Percentiles rank a stretch among this genome's conserved stretches.
These are phyloP conservation scores for Diplocarpon mali DNA, from an alignment of 2,329 filamentous ascomycete genomes.

Conservation along the genomic window DNA sequence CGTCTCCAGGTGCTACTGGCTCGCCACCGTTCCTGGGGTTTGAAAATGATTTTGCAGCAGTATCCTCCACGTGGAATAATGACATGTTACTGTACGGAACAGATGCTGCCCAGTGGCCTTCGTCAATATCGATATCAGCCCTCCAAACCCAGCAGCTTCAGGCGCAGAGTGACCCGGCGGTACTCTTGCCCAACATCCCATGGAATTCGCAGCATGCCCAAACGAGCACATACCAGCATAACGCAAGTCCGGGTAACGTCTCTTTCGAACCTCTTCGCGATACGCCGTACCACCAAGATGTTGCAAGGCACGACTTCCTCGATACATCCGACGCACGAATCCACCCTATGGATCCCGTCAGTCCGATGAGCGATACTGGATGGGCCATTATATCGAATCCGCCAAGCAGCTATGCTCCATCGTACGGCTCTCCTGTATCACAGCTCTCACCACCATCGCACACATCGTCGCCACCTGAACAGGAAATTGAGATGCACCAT, in stretches of 20 bases:
- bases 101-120: conserved; percentile 9
- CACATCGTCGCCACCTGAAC: conserved; percentile 13
- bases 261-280: conserved; percentile 44
- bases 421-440: conserved; percentile 15
- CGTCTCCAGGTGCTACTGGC: conserved; percentile 3
- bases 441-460: conserved; percentile 9
- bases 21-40: conserved; percentile 11
- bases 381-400: conserved; percentile 17
- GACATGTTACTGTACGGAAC: conserved; percentile 4
- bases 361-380: conserved; percentile 15
- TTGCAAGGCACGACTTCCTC: conserved; percentile 66
- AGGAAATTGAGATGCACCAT: conserved; percentile 12
- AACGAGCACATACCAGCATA: conserved; percentile 8
- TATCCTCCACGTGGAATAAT: conserved; percentile 3
- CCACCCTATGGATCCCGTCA: conserved; percentile 21
- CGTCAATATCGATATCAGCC: conserved; percentile 2
- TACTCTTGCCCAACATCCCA: conserved; percentile 10
- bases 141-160: conserved; percentile 8
- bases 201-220: conserved; percentile 18
- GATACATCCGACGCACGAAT: conserved; percentile 16
- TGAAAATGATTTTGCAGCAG: conserved; percentile 5
- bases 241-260: conserved; percentile 10
- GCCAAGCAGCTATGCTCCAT: conserved; percentile 9
- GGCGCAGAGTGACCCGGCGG: not conserved
- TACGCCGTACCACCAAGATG: conserved; percentile 51